Evolutionary conservation across 2,329 filamentous ascomycete genomes (phyloP), one percentile per base, ranked within the genome.

Genomic region (Aspergillus jensenii): DNA sequence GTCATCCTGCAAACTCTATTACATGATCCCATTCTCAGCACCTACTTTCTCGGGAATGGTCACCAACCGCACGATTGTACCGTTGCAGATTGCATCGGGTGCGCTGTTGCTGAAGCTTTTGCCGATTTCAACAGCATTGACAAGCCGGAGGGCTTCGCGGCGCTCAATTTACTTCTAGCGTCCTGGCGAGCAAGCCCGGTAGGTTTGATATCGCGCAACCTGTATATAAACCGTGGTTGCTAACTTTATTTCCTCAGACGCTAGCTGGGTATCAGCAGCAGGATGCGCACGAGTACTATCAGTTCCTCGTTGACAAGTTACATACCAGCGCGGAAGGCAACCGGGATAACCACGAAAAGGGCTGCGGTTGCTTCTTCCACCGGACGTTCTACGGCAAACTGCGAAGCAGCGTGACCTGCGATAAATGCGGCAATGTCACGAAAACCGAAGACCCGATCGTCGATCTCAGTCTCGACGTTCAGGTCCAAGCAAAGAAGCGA

Each of bases 251-350:
- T 15, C 9, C 9, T 31, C 58, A 90, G 75, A 87, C 89, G 60
- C 81, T 93, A 21, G 91, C 93, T 2, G 95, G 93, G 11, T 96
- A 96, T 67, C 91, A 93, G 68, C 93, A 98, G 75, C 93, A 98
- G 78, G 93, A 98, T 71, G 93, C 93, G 0, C 93, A 98, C 71
- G 93, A 98, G 73, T 98, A 96, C 76, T 96, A 97, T 74, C 92
- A 96, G 71, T 97, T 96, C 70, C 84, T 98, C 35, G 89, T 96
- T 37, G 93, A 97, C 77, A 90, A 95, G 67, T 82, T 99, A 15
- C 93, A 97, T 71, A 86, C 90, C 69, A 84, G 78, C 9, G 80
- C 91, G 41, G 95, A 93, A 66, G 87, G 87, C 14, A 87, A 90
- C 63, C 83, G 84, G 40, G 88, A 87, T 69, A 84, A 79, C 65